Evolutionary conservation across 148 eudicot genomes (phyloP), one percentile per base, ranked within the genome.

Genomic region (Rheum nobile): DNA sequence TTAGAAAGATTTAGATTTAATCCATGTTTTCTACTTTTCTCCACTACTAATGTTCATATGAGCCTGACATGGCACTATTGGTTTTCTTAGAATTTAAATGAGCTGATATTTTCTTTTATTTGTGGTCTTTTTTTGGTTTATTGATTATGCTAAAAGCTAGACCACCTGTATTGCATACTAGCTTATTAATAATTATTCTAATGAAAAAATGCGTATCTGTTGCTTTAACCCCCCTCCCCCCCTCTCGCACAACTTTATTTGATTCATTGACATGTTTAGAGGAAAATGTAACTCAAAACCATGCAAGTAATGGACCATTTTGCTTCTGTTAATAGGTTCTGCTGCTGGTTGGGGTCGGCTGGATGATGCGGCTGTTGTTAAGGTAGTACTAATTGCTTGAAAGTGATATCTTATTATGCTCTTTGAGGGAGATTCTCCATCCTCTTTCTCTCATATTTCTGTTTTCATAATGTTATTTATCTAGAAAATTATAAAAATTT

Each of bases 321-420:
- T 39, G 4, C 28, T 82, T 76, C 75, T 70, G 16, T 75, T 69
- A 73, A 50, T 80, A 96, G 99, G 99, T 79, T 96, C 99, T 79
- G 97, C 99, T 86, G 96, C 99, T 85, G 99, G 99, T 67, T 96
- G 99, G 99, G 99, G 99, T 67, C 77, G 80, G 14, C 73, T 96
- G 75, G 99, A 96, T 82, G 99, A 96, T 84, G 83, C 99, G 74
- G 92, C 92, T 75, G 94, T 96, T 79, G 99, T 96, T 46, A 96
- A 96, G 96, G 99, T 96, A 79, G 43, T 54, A 16, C 70, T 65
- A 17, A 32, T 32, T 65, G 2, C 41, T 17, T 37, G 21, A 47
- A 42, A 4, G 24, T 57, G 16, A 6, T 29, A 31, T 13, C 14
- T 65, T 14, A 34, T 16, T 4, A 17, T 32, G 39, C 16, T 31